Evolutionary conservation across 2,329 filamentous ascomycete species (phyloP).

Genomic region (Exophiala oligosperma): DNA sequence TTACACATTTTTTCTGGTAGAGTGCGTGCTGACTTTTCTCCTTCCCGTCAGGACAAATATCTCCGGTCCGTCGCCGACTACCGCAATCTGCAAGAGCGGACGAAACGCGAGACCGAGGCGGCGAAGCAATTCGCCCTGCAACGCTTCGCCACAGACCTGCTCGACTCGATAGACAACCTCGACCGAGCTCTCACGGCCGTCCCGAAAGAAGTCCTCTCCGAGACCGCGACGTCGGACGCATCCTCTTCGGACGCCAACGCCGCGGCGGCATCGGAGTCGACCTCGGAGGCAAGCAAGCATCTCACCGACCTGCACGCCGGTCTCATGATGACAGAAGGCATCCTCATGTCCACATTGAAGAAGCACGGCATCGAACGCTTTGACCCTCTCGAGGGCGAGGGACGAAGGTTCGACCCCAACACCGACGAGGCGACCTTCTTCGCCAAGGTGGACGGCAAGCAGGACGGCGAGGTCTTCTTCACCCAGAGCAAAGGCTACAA

Average conservation of each 20-base stretch:
- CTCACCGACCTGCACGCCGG: slow-evolving; percentile 80
- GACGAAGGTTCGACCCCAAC: slow-evolving; percentile 93
- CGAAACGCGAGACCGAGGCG: slow-evolving; percentile 81
- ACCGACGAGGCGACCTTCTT: slow-evolving; percentile 96
- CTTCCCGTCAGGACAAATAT: slow-evolving; percentile 74
- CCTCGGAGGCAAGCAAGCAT: slow-evolving; percentile 62
- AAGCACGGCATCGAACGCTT: slow-evolving; percentile 94
- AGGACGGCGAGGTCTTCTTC: slow-evolving; percentile 86
- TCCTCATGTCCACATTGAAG: slow-evolving; percentile 82
- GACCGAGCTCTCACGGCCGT: slow-evolving; percentile 87
- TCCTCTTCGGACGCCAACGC: slow-evolving; percentile 28
- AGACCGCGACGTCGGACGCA: slow-evolving; percentile 28
- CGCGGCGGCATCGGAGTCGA: slow-evolving; percentile 39
- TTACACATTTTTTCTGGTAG: background rate
- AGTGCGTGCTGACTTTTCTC: background rate
- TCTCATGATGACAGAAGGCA: slow-evolving; percentile 90
- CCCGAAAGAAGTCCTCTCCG: slow-evolving; percentile 68
- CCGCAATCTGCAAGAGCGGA: slow-evolving; percentile 96
- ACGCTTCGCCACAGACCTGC: slow-evolving; percentile 87
- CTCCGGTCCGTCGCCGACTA: slow-evolving; percentile 93
- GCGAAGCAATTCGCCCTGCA: slow-evolving; percentile 94
- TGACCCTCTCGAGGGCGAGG: slow-evolving; percentile 64
- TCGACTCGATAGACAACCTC: slow-evolving; percentile 95
- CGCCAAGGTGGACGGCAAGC: slow-evolving; percentile 81
- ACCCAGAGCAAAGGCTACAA: slow-evolving; percentile 95